A percentile compares a stretch with the other conserved stretches of the same genome.
Evolutionary conservation across 805 yeast genomes (phyloP).

Genomic region (Yamadazyma laniorum): DNA sequence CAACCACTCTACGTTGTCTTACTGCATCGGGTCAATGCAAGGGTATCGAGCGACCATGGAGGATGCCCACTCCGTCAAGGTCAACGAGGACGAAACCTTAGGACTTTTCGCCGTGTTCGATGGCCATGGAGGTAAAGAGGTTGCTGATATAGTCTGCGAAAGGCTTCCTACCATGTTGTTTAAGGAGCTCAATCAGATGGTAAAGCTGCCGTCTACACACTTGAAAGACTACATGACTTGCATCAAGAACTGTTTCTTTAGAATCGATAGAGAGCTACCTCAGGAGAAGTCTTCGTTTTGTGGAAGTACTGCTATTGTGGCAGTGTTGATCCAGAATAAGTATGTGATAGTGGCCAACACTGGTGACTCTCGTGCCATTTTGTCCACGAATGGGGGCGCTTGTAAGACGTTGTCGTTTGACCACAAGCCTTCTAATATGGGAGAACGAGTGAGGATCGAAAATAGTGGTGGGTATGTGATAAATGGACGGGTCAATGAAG

Average conservation of each 20-base stretch:
- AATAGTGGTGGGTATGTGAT: slow-evolving; percentile 39
- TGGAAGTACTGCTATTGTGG: slow-evolving; percentile 42
- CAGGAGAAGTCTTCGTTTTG: slow-evolving; percentile 31
- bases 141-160: slow-evolving; percentile 54
- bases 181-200: slow-evolving; percentile 19
- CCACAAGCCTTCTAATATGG: slow-evolving; percentile 44
- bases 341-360: slow-evolving; percentile 62
- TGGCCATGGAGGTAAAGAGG: slow-evolving; percentile 75
- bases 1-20: slow-evolving; percentile 46
- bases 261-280: slow-evolving; percentile 32
- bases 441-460: slow-evolving; percentile 43
- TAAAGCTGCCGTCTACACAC: slow-evolving; percentile 5
- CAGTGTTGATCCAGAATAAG: slow-evolving; percentile 28
- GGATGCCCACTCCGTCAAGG: slow-evolving; percentile 62
- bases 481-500: slow-evolving; percentile 41
- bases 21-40: slow-evolving; percentile 73
- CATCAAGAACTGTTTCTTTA: slow-evolving; percentile 35
- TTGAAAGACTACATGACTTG: slow-evolving; percentile 19
- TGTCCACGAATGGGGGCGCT: slow-evolving; percentile 54
- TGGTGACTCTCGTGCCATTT: slow-evolving; percentile 72
- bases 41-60: slow-evolving; percentile 76
- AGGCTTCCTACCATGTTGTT: slow-evolving; percentile 39
- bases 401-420: slow-evolving; percentile 51
- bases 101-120: slow-evolving; percentile 72
- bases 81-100: slow-evolving; percentile 40